phyloP scores from a whole-genome alignment of 169 alveolate genomes.

The Prorocentrum cordatum region DNA sequence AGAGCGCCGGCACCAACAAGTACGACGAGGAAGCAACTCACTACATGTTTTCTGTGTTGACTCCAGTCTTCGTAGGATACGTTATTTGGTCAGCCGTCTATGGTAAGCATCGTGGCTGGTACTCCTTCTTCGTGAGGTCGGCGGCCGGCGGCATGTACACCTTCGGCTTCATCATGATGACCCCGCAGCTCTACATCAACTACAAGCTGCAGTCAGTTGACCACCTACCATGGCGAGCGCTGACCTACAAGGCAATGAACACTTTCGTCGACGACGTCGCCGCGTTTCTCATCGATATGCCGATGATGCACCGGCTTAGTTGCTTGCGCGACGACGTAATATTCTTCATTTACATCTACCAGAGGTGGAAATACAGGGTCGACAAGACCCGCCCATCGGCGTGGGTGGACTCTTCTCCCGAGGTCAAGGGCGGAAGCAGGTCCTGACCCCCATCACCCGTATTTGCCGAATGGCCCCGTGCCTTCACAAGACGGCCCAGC shows the following conservation, averaged over 20 bases:
- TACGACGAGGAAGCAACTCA: constrained; percentile 97
- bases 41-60: no score
- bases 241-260: constrained; percentile 50
- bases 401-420: no score
- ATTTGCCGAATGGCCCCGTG: no score
- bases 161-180: constrained; percentile 75
- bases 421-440: no score
- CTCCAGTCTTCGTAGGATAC: no score
- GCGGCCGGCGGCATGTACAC: constrained; percentile 74
- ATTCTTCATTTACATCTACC: constrained; percentile 86
- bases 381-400: constrained; percentile 62
- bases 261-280: constrained; percentile 46
- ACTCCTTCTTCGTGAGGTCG: constrained; percentile 83
- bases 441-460: background rate
- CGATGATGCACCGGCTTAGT: constrained; percentile 83
- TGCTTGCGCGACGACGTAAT: constrained; percentile 91
- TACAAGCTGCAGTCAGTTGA: constrained; percentile 96
- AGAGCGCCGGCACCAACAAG: constrained; percentile 76
- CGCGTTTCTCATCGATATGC: constrained; percentile 42
- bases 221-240: constrained; percentile 87
- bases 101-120: constrained; percentile 93
- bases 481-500: no score
- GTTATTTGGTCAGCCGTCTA: no score
- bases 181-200: constrained; percentile 92
- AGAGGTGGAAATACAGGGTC: constrained; percentile 82